Percentiles rank a stretch among this genome's conserved stretches.
phyloP scores from a whole-genome alignment of 192 early-diverging fungal species.

The Podila clonocystis region DNA sequence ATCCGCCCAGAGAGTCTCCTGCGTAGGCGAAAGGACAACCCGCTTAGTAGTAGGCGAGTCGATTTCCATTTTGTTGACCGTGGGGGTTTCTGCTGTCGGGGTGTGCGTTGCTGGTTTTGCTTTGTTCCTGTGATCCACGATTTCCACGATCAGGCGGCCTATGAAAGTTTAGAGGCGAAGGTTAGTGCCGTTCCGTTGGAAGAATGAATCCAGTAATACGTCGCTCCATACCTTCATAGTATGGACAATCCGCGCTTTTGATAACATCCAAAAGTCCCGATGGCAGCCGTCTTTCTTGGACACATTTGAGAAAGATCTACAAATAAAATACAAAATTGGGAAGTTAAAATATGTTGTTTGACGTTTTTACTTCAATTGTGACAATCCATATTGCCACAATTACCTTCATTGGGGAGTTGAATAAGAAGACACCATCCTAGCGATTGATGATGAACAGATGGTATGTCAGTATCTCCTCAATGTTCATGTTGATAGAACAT shows the following conservation, averaged over 20 bases:
- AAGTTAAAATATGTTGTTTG: not conserved
- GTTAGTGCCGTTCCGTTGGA: not conserved
- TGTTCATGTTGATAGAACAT: too few relatives aligned
- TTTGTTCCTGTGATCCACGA: slow-evolving; percentile 69
- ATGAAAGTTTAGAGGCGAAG: slow-evolving; percentile 37
- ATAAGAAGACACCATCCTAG: slow-evolving; percentile 63
- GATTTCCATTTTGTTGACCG: slow-evolving; percentile 9
- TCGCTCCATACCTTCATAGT: slow-evolving; percentile 56
- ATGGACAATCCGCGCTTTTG: slow-evolving; percentile 63
- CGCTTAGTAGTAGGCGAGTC: slow-evolving; percentile 37
- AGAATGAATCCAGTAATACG: not conserved
- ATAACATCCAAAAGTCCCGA: slow-evolving; percentile 76
- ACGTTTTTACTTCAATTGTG: not conserved
- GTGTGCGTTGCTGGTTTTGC: not conserved
- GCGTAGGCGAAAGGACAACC: slow-evolving; percentile 56
- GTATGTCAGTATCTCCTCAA: not conserved
- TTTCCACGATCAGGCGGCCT: slow-evolving; percentile 76
- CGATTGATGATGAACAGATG: not conserved
- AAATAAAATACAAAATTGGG: not conserved
- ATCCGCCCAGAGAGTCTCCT: slow-evolving; percentile 66
- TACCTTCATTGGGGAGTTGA: slow-evolving; percentile 66
- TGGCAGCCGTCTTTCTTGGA: slow-evolving; percentile 64
- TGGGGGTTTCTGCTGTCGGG: not conserved
- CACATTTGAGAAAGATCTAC: slow-evolving; percentile 60
- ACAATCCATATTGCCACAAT: not conserved